Evolutionary conservation across 163 green algal genomes (phyloP).

Genomic region (Scenedesmus sp.): DNA sequence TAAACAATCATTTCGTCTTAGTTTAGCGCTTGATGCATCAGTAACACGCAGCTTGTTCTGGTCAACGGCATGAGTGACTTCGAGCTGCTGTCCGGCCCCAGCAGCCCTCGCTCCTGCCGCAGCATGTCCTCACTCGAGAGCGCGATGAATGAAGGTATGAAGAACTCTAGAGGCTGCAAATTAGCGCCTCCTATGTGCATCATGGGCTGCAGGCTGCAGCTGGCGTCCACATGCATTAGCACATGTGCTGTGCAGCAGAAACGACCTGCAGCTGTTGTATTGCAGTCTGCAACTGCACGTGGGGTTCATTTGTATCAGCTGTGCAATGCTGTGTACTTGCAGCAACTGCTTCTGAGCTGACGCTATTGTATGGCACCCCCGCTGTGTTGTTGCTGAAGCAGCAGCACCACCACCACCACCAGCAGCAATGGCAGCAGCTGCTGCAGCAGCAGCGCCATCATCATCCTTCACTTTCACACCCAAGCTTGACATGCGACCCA

Average conservation of each 20-base stretch:
- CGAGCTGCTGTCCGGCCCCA: neutral
- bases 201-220: neutral
- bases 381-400: neutral
- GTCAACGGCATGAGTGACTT: conserved; percentile 2
- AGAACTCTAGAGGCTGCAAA: neutral
- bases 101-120: neutral
- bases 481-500: conserved; percentile 14
- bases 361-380: too few species aligned
- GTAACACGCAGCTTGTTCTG: too few species aligned
- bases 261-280: too few species aligned
- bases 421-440: too few species aligned
- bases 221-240: neutral
- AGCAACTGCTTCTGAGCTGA: too few species aligned
- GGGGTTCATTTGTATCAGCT: too few species aligned
- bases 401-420: neutral
- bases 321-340: too few species aligned
- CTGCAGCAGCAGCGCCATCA: neutral
- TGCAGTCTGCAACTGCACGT: too few species aligned
- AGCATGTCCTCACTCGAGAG: neutral
- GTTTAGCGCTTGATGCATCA: too few species aligned
- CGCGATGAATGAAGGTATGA: neutral
- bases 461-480: neutral
- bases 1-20: too few species aligned
- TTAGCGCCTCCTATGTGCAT: neutral
- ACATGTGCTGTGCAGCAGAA: too few species aligned